Percentiles rank a stretch among this genome's conserved stretches.
Evolutionary conservation across 2,329 filamentous ascomycete genomes (phyloP).

Genomic region (Pseudogymnoascus sp.): DNA sequence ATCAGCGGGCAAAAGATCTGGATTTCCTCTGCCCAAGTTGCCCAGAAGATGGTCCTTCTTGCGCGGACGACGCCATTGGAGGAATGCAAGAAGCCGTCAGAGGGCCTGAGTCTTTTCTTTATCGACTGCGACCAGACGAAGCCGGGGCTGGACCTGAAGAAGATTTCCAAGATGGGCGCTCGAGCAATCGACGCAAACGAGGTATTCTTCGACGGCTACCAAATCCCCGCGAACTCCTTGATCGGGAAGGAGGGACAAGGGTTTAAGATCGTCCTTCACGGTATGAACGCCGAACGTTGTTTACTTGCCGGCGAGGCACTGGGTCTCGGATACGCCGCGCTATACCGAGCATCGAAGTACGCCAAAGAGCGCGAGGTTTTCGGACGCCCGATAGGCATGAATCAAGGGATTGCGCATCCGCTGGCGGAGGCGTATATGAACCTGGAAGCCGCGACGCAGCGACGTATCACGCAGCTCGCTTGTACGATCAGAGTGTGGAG

Average conservation of each 20-base stretch:
- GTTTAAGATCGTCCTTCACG: constrained; percentile 72
- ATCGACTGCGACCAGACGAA: constrained; percentile 60
- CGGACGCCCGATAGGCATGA: constrained; percentile 57
- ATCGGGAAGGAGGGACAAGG: constrained; percentile 69
- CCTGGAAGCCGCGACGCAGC: constrained; percentile 58
- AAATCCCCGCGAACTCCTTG: constrained; percentile 55
- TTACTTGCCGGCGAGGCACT: constrained; percentile 73
- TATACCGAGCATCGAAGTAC: constrained; percentile 56
- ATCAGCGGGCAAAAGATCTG: constrained; percentile 80
- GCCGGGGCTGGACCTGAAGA: constrained; percentile 55
- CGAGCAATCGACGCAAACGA: constrained; percentile 79
- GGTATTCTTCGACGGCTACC: constrained; percentile 79
- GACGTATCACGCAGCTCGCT: constrained; percentile 57
- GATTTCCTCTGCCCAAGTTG: constrained; percentile 81
- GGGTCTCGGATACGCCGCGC: constrained; percentile 69
- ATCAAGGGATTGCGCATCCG: constrained; percentile 60
- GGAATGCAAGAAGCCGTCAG: constrained; percentile 60
- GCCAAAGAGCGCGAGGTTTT: constrained; percentile 62
- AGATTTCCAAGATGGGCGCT: constrained; percentile 81
- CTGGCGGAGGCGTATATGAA: constrained; percentile 60
- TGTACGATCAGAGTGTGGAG: constrained; percentile 50
- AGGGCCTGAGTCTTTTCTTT: constrained; percentile 74
- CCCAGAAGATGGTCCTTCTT: constrained; percentile 75
- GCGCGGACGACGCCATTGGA: constrained; percentile 68
- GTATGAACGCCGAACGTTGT: constrained; percentile 74